These are phyloP conservation scores for Acanthamoeba triangularis DNA, from an alignment of 208 protist species.

Conservation along the genomic window DNA sequence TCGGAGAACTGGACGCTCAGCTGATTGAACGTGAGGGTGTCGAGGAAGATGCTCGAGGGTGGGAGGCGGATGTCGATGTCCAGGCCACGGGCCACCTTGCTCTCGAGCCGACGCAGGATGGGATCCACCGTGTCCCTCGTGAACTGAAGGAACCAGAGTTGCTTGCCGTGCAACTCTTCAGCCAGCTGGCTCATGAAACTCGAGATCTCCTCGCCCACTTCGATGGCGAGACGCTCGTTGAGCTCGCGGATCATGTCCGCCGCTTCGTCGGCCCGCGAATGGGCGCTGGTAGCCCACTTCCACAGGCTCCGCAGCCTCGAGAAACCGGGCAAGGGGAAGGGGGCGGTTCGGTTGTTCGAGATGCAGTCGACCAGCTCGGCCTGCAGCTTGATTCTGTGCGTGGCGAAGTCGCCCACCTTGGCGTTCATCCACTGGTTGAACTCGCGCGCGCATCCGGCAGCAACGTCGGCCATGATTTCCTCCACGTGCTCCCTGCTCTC, in stretches of 20 bases:
- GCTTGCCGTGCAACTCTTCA: not conserved
- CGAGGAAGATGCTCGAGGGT: not conserved
- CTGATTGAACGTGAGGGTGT: not conserved
- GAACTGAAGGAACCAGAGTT: not conserved
- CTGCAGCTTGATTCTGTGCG: not conserved
- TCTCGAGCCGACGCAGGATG: constrained; percentile 6
- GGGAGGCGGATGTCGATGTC: not conserved
- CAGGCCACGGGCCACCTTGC: not conserved
- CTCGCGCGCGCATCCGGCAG: not conserved
- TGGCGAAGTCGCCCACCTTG: not conserved
- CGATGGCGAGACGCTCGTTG: constrained; percentile 18
- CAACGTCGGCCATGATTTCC: not conserved
- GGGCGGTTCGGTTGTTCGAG: not conserved
- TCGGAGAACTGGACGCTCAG: constrained; percentile 13
- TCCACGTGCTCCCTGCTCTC: too few relatives aligned
- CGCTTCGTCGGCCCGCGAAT: not conserved
- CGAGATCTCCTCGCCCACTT: constrained; percentile 8
- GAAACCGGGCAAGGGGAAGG: constrained; percentile 5
- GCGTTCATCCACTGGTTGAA: not conserved
- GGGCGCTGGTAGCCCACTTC: not conserved
- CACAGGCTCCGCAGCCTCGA: not conserved
- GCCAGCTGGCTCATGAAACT: not conserved
- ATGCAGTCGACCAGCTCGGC: not conserved
- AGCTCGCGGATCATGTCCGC: constrained; percentile 19
- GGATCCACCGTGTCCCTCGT: not conserved